phyloP scores from a whole-genome alignment of 345 rosid genomes.

The Salix viminalis region DNA sequence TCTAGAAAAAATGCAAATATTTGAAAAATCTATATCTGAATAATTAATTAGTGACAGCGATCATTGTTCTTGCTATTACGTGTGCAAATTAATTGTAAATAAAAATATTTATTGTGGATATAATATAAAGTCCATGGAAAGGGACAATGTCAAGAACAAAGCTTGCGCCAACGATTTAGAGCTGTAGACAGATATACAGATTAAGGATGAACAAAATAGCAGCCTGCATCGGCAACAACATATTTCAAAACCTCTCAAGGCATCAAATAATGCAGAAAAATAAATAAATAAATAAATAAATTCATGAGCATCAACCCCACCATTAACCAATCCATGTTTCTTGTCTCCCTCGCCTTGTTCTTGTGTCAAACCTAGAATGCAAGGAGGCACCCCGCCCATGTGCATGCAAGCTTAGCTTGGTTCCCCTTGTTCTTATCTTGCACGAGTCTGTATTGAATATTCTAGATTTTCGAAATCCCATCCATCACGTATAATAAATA shows the following conservation, averaged over 20 bases:
- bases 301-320: constrained; percentile 2
- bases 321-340: background rate
- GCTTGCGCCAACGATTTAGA: background rate
- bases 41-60: no score
- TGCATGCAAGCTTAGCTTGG: constrained; percentile 9
- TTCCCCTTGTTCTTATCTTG: background rate
- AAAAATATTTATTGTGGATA: no score
- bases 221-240: no score
- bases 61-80: no score
- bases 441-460: background rate
- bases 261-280: background rate
- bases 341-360: constrained; percentile 1
- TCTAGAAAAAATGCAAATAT: no score
- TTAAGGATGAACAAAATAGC: no score
- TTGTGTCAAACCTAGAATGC: background rate
- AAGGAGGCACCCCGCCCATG: constrained; percentile 19
- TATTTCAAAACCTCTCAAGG: background rate
- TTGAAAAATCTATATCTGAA: no score
- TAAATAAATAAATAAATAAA: background rate
- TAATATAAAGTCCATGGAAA: background rate
- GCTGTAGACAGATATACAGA: background rate
- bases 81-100: no score
- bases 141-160: background rate
- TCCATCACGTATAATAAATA: background rate
- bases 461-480: background rate